A percentile compares a stretch with the other conserved stretches of the same genome.
Evolutionary conservation across 73 alveolate species (phyloP).

Genomic region (Effrenium voratum): DNA sequence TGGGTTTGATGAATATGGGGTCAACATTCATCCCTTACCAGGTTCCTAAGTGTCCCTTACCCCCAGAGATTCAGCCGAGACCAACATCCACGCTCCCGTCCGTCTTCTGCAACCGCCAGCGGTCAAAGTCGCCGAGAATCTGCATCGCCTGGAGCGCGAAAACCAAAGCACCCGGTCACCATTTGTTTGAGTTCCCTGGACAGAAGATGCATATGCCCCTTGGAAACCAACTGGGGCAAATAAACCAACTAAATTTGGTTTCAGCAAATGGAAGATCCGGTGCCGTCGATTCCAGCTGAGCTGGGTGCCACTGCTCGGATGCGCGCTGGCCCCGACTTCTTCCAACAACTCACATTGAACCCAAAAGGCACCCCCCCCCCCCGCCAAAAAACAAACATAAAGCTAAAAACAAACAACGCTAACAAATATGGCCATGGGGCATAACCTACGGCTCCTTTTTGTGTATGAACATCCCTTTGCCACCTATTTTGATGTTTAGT

Average conservation of each 20-base stretch:
- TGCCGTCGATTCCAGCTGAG: not conserved
- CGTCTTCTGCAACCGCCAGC: not conserved
- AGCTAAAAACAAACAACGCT: no score
- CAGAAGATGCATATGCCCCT: not conserved
- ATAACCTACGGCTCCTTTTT: no score
- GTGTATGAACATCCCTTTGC: no score
- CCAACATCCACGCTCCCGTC: not conserved
- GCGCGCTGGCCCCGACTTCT: not conserved
- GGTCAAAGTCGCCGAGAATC: slow-evolving; percentile 50
- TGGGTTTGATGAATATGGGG: no score
- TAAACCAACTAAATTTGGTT: not conserved
- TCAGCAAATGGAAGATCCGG: not conserved
- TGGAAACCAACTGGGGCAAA: not conserved
- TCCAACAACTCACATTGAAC: no score
- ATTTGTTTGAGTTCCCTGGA: not conserved
- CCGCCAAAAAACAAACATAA: no score
- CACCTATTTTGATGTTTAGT: no score
- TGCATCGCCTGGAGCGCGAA: slow-evolving; percentile 22
- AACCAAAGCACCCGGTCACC: not conserved
- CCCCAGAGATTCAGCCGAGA: no score
- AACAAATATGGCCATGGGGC: no score
- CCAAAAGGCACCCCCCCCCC: no score
- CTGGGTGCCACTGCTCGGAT: not conserved
- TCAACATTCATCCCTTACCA: no score
- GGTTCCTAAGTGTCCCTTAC: no score